These are phyloP conservation scores for Tolypocladium ophioglossoides DNA, from an alignment of 2,329 filamentous ascomycete species.

Conservation along the genomic window DNA sequence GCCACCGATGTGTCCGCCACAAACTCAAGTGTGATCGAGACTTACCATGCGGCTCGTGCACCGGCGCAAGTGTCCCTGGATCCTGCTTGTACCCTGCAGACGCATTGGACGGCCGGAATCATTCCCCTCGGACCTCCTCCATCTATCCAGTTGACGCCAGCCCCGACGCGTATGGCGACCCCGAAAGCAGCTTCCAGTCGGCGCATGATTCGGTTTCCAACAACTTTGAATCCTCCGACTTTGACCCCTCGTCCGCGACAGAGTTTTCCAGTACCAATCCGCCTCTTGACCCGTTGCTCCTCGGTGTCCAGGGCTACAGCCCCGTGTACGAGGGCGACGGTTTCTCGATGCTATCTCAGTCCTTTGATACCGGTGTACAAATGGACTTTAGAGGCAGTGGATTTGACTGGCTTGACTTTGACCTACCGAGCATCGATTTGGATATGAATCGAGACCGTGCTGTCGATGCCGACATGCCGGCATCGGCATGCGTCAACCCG, in stretches of 20 bases:
- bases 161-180: background rate
- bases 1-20: constrained; percentile 15
- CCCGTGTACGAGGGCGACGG: background rate
- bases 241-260: background rate
- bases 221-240: background rate
- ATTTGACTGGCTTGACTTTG: constrained; percentile 13
- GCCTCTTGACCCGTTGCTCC: background rate
- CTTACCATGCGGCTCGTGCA: constrained; percentile 13
- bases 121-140: too few relatives aligned
- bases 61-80: constrained; percentile 1
- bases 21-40: constrained; percentile 15
- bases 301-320: background rate
- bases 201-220: background rate
- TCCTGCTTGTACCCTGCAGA: constrained; percentile 5
- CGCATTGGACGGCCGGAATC: background rate
- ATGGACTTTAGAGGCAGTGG: constrained; percentile 8
- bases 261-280: background rate
- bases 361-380: background rate
- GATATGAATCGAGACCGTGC: background rate
- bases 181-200: background rate
- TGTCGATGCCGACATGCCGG: background rate
- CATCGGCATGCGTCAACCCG: background rate
- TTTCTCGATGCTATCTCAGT: background rate
- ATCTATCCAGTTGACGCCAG: too few relatives aligned
- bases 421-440: constrained; percentile 6